Evolutionary conservation across 345 rosid genomes (phyloP).

Genomic region (Citrus sp.): DNA sequence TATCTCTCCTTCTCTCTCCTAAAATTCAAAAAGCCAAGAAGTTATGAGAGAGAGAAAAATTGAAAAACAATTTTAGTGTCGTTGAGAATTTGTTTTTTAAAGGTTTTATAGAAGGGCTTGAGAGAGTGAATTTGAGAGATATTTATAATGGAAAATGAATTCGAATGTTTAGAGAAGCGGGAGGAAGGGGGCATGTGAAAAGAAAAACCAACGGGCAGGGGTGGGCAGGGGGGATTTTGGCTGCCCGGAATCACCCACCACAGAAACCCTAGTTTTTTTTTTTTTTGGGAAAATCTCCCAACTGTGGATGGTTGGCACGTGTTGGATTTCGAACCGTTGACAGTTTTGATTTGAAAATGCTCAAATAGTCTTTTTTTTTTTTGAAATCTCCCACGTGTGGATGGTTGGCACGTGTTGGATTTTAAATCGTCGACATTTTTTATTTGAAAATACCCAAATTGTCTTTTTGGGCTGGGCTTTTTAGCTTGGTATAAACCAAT

Average conservation of each 20-base stretch:
- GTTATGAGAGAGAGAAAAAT: not conserved
- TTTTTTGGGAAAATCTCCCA: constrained; percentile 33
- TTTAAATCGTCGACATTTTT: not conserved
- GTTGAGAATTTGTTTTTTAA: not conserved
- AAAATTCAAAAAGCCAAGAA: not conserved
- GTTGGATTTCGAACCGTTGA: not conserved
- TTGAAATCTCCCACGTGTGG: constrained; percentile 26
- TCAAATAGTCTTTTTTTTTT: not conserved
- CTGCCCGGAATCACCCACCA: constrained; percentile 22
- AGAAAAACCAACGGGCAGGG: constrained; percentile 18
- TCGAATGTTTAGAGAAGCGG: constrained; percentile 74
- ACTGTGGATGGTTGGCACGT: constrained; percentile 10
- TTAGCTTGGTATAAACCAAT: not conserved
- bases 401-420: not conserved
- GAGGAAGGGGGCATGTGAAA: constrained; percentile 25
- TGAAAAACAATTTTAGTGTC: not conserved
- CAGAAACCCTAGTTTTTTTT: constrained; percentile 34
- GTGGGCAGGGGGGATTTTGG: constrained; percentile 12
- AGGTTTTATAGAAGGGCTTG: not conserved
- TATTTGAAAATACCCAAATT: not conserved
- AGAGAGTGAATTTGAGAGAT: not conserved
- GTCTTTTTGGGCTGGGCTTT: not conserved
- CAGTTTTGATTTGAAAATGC: not conserved
- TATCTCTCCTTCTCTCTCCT: not conserved
- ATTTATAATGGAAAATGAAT: constrained; percentile 7